These are phyloP conservation scores for Xylaria multiplex DNA, from an alignment of 2,329 filamentous ascomycete genomes.

Conservation along the genomic window DNA sequence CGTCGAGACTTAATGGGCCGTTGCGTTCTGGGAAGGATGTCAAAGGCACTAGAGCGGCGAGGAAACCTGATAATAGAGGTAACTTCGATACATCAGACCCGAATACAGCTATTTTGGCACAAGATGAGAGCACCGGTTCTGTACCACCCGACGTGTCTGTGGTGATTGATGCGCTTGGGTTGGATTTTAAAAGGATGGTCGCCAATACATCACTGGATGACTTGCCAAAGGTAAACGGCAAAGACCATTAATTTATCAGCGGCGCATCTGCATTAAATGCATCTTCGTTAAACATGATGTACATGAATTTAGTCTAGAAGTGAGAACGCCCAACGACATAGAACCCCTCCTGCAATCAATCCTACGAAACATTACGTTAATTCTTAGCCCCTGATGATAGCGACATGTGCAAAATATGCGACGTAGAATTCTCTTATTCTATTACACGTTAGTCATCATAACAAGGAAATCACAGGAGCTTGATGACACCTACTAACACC, in stretches of 20 bases:
- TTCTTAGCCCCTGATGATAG: background rate
- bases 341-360: background rate
- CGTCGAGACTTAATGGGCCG: slow-evolving; percentile 61
- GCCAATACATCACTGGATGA: slow-evolving; percentile 38
- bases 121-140: slow-evolving; percentile 48
- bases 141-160: slow-evolving; percentile 54
- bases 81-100: slow-evolving; percentile 44
- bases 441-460: slow-evolving; percentile 7
- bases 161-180: slow-evolving; percentile 40
- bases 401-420: background rate
- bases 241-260: slow-evolving; percentile 7
- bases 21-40: slow-evolving; percentile 65
- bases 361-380: background rate
- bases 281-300: slow-evolving; percentile 6
- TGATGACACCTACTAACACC: slow-evolving; percentile 19
- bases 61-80: slow-evolving; percentile 54
- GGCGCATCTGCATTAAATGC: slow-evolving; percentile 1
- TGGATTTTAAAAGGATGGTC: slow-evolving; percentile 41
- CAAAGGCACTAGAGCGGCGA: slow-evolving; percentile 54
- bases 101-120: slow-evolving; percentile 39
- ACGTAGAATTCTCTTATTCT: slow-evolving; percentile 10
- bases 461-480: background rate
- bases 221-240: slow-evolving; percentile 20
- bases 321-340: slow-evolving; percentile 7
- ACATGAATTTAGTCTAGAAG: slow-evolving; percentile 9